These are phyloP conservation scores for Hortiboletus flavorubellus DNA, from an alignment of 768 basidiomycete species.

Conservation along the genomic window DNA sequence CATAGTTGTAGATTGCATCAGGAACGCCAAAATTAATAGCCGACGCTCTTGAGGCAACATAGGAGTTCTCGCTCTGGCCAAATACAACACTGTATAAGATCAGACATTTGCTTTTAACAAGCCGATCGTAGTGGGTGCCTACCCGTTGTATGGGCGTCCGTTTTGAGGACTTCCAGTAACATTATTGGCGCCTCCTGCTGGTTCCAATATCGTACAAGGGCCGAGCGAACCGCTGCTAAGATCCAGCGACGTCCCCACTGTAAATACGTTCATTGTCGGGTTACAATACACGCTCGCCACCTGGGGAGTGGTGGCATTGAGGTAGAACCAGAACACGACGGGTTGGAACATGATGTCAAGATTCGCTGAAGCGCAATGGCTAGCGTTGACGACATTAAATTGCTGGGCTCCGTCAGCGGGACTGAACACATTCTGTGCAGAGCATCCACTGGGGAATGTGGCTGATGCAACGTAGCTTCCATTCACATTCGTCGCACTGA, in stretches of 20 bases:
- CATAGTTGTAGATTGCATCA: conserved; percentile 56
- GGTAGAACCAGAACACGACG: conserved; percentile 68
- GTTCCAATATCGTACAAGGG: conserved; percentile 32
- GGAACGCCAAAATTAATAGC: conserved; percentile 53
- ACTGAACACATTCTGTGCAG: conserved; percentile 35
- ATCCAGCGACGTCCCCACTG: conserved; percentile 42
- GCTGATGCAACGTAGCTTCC: conserved; percentile 40
- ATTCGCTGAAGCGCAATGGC: conserved; percentile 29
- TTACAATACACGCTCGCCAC: conserved; percentile 55
- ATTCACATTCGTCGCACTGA: conserved; percentile 20
- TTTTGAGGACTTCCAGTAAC: conserved; percentile 45
- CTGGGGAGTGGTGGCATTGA: conserved; percentile 35
- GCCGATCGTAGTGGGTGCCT: conserved; percentile 7
- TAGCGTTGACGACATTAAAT: conserved; percentile 45
- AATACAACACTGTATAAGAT: conserved; percentile 39
- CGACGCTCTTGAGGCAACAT: conserved; percentile 49
- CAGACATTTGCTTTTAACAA: background rate
- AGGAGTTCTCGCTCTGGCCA: conserved; percentile 36
- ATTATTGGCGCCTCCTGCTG: conserved; percentile 43
- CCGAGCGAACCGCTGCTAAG: conserved; percentile 43
- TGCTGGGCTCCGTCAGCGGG: conserved; percentile 39
- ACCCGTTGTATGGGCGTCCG: conserved; percentile 62
- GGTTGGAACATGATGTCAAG: conserved; percentile 43
- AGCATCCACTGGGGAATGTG: conserved; percentile 49
- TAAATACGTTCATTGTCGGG: conserved; percentile 45